Base-by-base conservation (phyloP, 352 stramenopile genomes). In the Globisporangium carolinianum region DNA sequence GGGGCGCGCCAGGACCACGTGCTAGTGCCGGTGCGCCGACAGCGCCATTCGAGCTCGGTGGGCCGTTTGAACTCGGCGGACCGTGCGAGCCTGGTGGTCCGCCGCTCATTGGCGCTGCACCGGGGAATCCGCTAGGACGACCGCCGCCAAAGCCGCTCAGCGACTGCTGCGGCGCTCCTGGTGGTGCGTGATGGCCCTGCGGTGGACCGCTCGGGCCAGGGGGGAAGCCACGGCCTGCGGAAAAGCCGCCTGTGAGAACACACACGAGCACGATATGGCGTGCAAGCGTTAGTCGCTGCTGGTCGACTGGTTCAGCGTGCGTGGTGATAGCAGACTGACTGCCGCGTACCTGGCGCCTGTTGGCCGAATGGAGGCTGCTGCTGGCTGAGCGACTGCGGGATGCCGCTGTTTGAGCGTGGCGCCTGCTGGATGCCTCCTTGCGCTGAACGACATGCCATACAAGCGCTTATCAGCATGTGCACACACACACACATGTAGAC, bases 381-480 rank as follows among this genome's bases (percentile, higher is more conserved):
- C 18, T 54, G 53, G 6, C 15, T 36, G 36, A 63, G 57, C 35
- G 52, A 61, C 47, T 52, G 58, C 53, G 32, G 42, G 36, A 51
- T 47, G 36, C 62, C 61, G 24, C 67, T 63, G 39, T 75, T 68
- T 11, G 72, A 75, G 57, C 67, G 62, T 9, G 72, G 69, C 43
- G 73, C 67, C 53, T 76, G 67, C 8, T 67, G 68, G n/a, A 64
- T 58, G 35, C 61, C 64, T 47, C 55, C 51, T 36, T 62, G 69
- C 45, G 60, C 66, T 75, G 48, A 11, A 35, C 24, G 11, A 38
- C 24, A 45, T 56, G 12, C 15, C 12, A 43, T 42, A 58, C 6
- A 51, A 3, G 6, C 7, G 5, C 8, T 39, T 15, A 5, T n/a
- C 7, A 38, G 7, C 17, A 43, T 1, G 24, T 36, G 24, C 24